These are phyloP conservation scores for Wilcoxina mikolae DNA, from an alignment of 495 filamentous ascomycete species.

Conservation along the genomic window DNA sequence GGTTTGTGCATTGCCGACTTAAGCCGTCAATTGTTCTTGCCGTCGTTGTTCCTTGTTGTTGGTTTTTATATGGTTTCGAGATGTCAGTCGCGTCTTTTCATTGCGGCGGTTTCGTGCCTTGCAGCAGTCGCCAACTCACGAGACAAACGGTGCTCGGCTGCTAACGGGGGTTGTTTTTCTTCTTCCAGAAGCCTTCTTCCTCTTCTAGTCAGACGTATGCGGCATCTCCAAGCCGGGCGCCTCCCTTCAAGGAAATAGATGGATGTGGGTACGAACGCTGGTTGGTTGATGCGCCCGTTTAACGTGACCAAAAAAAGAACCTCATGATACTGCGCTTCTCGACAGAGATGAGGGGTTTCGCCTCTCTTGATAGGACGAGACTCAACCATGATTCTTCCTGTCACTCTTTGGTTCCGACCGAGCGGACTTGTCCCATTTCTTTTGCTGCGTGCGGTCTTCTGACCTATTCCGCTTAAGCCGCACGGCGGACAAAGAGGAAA, in stretches of 20 bases:
- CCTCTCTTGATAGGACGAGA: no score
- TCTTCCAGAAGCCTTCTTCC: not conserved
- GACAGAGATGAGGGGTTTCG: no score
- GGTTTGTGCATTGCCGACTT: not conserved
- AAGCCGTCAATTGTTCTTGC: no score
- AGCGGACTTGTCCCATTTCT: no score
- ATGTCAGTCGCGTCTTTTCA: not conserved
- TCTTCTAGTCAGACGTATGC: not conserved
- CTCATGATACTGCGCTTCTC: not conserved
- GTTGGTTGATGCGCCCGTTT: not conserved
- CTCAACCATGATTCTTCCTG: no score
- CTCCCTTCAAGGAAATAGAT: not conserved
- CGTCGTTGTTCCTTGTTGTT: not conserved
- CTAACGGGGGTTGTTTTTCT: not conserved
- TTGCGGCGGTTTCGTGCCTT: not conserved
- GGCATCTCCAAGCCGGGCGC: not conserved
- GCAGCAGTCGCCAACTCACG: constrained; percentile 2
- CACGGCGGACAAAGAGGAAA: no score
- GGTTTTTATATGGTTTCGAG: not conserved
- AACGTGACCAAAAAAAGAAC: not conserved
- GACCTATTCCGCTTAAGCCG: not conserved
- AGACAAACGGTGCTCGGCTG: constrained; percentile 1
- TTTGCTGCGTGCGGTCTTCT: not conserved
- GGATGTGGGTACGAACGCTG: not conserved
- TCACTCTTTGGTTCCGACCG: no score